Conservation (phyloP, 2,329 filamentous ascomycete species). For the Escovopsis weberi region DNA sequence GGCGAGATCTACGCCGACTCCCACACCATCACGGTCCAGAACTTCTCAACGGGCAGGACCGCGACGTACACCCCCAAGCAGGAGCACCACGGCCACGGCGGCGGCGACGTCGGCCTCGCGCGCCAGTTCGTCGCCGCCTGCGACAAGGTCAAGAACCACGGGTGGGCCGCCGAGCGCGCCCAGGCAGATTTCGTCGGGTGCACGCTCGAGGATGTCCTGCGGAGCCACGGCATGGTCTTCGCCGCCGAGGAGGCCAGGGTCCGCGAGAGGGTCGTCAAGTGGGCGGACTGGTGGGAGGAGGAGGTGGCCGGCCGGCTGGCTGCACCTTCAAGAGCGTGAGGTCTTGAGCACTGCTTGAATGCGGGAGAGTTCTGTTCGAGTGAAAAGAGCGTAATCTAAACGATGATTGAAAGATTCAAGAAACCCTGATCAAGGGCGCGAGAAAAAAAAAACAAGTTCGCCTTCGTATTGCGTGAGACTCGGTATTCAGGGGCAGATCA, state of each 20-base stretch:
- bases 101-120: slow-evolving; percentile 43
- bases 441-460: too few species aligned
- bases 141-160: slow-evolving; percentile 58
- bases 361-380: not conserved
- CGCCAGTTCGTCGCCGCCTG: slow-evolving; percentile 74
- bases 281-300: slow-evolving; percentile 58
- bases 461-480: too few species aligned
- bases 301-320: slow-evolving; percentile 12
- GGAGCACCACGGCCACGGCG: slow-evolving; percentile 25
- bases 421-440: too few species aligned
- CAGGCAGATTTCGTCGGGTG: slow-evolving; percentile 68
- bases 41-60: slow-evolving; percentile 28
- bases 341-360: not conserved
- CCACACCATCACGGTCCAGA: slow-evolving; percentile 56
- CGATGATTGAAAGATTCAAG: not conserved
- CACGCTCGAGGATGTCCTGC: slow-evolving; percentile 71
- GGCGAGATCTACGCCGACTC: slow-evolving; percentile 85
- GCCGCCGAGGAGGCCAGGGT: slow-evolving; percentile 77
- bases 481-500: too few species aligned
- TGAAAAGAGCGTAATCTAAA: too few species aligned
- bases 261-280: slow-evolving; percentile 56
- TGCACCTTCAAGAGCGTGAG: not conserved
- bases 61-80: slow-evolving; percentile 16
- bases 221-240: slow-evolving; percentile 86
- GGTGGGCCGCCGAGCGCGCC: slow-evolving; percentile 51